Percentiles rank a stretch among this genome's conserved stretches.
phyloP scores from a whole-genome alignment of 2,329 filamentous ascomycete genomes.

The Epichloe sylvatica region DNA sequence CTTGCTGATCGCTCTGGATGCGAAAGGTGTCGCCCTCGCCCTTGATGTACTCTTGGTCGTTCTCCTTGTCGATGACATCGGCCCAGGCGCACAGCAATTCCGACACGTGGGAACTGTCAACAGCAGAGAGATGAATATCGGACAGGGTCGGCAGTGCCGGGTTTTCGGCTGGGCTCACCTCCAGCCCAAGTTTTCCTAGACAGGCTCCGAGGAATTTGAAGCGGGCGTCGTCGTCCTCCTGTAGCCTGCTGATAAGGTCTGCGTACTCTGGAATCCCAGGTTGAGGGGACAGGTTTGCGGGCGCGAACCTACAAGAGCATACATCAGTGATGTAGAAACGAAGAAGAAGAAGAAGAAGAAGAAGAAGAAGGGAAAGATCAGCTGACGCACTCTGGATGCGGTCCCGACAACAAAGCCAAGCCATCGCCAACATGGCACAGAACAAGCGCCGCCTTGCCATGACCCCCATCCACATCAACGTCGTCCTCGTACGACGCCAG shows the following conservation, averaged over 20 bases:
- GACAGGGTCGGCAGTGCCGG: constrained; percentile 66
- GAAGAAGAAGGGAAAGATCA: no score
- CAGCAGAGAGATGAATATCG: constrained; percentile 64
- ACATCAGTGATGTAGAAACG: constrained; percentile 4
- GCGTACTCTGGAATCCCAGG: constrained; percentile 55
- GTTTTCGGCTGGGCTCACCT: constrained; percentile 51
- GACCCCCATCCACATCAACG: constrained; percentile 61
- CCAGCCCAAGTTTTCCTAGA: constrained; percentile 67
- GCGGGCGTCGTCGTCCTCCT: constrained; percentile 54
- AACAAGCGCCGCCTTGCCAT: constrained; percentile 63
- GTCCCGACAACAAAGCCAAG: constrained; percentile 64
- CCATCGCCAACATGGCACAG: constrained; percentile 75
- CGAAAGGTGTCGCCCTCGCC: constrained; percentile 75
- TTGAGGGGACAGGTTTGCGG: constrained; percentile 58
- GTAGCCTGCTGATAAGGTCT: constrained; percentile 52
- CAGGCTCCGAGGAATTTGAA: constrained; percentile 66
- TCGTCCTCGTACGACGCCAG: constrained; percentile 67
- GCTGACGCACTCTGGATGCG: constrained; percentile 67
- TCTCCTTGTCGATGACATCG: constrained; percentile 52
- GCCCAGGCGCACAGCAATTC: constrained; percentile 53
- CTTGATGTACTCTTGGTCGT: constrained; percentile 57
- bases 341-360: background rate
- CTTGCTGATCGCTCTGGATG: constrained; percentile 49
- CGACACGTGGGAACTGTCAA: constrained; percentile 48
- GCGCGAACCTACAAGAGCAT: constrained; percentile 53